Evolutionary conservation across 106 monocot genomes (phyloP).

Genomic region (Alisma plantagoaquatica): DNA sequence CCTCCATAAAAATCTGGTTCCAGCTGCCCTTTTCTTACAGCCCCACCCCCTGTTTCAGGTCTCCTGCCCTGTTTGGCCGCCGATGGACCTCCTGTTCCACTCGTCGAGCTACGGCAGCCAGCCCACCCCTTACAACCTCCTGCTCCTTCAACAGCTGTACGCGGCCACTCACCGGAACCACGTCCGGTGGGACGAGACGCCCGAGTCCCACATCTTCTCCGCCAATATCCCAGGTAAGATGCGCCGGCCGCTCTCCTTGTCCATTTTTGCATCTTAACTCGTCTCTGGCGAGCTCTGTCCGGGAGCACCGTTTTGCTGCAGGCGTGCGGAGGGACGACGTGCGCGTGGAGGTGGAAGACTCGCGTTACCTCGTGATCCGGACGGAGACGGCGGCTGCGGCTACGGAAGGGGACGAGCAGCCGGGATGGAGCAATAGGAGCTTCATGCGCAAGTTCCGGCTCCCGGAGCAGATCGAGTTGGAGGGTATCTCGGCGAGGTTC

Average conservation of each 20-base stretch:
- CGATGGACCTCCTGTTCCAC: too few relatives aligned
- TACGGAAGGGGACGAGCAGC: not conserved
- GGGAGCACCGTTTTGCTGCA: constrained; percentile 1
- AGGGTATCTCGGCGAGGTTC: constrained; percentile 40
- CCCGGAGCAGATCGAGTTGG: constrained; percentile 43
- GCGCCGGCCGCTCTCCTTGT: constrained; percentile 10
- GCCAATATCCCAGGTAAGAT: constrained; percentile 30
- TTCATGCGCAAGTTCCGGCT: constrained; percentile 75
- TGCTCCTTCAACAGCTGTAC: too few relatives aligned
- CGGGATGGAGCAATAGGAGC: constrained; percentile 6
- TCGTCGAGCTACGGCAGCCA: too few relatives aligned
- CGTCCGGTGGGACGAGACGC: constrained; percentile 31
- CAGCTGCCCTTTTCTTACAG: too few relatives aligned
- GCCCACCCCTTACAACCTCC: too few relatives aligned
- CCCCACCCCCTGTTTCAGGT: too few relatives aligned
- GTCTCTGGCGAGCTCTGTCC: not conserved
- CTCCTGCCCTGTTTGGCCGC: too few relatives aligned
- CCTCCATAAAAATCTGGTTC: too few relatives aligned
- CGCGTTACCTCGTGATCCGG: constrained; percentile 46
- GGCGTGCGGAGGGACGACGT: constrained; percentile 67
- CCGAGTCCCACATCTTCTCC: constrained; percentile 37
- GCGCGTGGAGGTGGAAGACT: constrained; percentile 68
- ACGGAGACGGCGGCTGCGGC: constrained; percentile 24
- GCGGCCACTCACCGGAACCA: constrained; percentile 10
- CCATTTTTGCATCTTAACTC: not conserved